These are phyloP conservation scores for Alternaria triticina DNA, from an alignment of 2,329 filamentous ascomycete genomes.

Conservation along the genomic window DNA sequence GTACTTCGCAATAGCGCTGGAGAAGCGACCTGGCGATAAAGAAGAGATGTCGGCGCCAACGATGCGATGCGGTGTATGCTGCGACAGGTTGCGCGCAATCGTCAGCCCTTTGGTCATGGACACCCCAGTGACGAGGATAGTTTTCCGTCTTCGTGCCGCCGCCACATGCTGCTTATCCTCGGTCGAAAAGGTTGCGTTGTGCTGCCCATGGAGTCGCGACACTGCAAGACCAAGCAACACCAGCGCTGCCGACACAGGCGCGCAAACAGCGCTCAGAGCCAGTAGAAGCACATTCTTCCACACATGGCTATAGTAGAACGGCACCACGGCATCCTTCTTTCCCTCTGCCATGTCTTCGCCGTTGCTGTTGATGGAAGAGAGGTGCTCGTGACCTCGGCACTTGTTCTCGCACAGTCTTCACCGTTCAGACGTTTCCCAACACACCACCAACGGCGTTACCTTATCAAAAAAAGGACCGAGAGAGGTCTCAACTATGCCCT, in stretches of 20 bases:
- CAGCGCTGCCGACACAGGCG: conserved; percentile 56
- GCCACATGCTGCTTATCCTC: conserved; percentile 27
- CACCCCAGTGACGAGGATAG: conserved; percentile 73
- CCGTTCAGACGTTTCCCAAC: conserved; percentile 8
- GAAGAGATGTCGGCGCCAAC: conserved; percentile 69
- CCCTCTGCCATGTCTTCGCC: conserved; percentile 16
- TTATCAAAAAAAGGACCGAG: conserved; percentile 2
- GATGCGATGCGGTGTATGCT: conserved; percentile 69
- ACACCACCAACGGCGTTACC: conserved; percentile 11
- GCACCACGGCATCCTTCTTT: conserved; percentile 12
- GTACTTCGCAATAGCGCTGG: conserved; percentile 62
- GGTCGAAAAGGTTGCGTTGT: conserved; percentile 19
- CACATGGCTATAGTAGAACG: conserved; percentile 49
- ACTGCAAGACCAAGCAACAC: conserved; percentile 35
- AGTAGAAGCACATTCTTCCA: conserved; percentile 59
- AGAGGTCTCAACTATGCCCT: not conserved
- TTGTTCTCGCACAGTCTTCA: conserved; percentile 11
- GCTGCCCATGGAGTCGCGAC: conserved; percentile 17
- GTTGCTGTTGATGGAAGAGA: conserved; percentile 3
- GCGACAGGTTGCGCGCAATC: conserved; percentile 69
- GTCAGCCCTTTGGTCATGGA: conserved; percentile 74
- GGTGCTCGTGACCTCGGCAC: conserved; percentile 24
- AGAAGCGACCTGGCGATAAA: conserved; percentile 58
- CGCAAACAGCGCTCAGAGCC: conserved; percentile 49
- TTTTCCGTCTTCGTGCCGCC: conserved; percentile 49